These are phyloP conservation scores for Arthrobotrys sphaeroides DNA, from an alignment of 2,329 filamentous ascomycete genomes.

Conservation along the genomic window DNA sequence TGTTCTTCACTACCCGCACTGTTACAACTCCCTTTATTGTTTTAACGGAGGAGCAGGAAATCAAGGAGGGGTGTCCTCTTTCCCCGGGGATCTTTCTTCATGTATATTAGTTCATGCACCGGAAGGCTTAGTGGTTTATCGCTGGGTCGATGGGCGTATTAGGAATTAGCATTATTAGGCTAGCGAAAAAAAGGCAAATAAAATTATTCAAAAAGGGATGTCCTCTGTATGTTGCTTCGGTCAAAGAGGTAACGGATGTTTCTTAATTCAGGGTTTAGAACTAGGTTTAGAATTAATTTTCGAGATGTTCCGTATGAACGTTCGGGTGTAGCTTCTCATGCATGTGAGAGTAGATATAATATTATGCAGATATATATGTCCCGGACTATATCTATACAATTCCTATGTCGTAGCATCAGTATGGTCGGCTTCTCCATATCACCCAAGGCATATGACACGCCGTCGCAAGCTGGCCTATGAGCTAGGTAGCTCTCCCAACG, in stretches of 20 bases:
- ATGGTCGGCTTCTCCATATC: no score
- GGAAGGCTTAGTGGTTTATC: not conserved
- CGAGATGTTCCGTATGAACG: no score
- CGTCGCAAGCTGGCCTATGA: no score
- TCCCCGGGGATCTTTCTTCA: conserved; percentile 27
- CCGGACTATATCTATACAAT: no score
- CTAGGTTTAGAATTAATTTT: not conserved
- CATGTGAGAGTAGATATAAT: no score
- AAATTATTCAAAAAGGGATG: conserved; percentile 9
- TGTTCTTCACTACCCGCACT: not conserved
- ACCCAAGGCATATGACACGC: no score
- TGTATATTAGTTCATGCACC: conserved; percentile 49
- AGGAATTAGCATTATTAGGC: conserved; percentile 10
- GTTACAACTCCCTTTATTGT: not conserved
- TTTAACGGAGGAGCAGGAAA: conserved; percentile 10
- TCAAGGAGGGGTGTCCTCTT: not conserved
- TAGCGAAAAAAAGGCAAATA: not conserved
- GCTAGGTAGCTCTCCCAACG: not conserved
- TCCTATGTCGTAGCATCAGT: no score
- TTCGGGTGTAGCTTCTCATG: no score
- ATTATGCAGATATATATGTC: no score
- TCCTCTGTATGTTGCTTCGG: conserved; percentile 14
- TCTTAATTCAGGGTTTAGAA: conserved; percentile 3
- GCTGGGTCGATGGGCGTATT: not conserved
- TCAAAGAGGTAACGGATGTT: conserved; percentile 30